Evolutionary conservation across 192 early-diverging fungal species (phyloP), one percentile per base, ranked within the genome.

Genomic region (Gamsiella multidivaricata): DNA sequence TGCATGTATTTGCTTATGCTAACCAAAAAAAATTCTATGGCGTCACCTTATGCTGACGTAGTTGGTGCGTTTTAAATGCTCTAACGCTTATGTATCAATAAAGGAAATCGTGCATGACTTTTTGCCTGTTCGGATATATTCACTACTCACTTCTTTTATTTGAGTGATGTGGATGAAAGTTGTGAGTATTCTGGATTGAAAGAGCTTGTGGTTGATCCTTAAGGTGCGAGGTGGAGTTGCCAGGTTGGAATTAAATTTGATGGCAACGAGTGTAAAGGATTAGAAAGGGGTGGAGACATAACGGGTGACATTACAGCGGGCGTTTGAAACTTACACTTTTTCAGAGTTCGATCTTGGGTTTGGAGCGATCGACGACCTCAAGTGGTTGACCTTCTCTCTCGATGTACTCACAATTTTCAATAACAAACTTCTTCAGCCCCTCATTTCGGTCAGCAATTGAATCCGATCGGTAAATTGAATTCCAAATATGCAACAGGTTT

Each of bases 321-420:
- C 53, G 15, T 18, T 54, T 54, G 6, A 54, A 54, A 32, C 53
- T 54, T 32, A 54, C 53, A 45, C 39, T 42, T 59, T 61, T 36
- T 61, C 59, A 61, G 43, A 61, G 59, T 45, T 61, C 29, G 56
- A 26, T 58, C 56, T 58, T 58, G 34, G 34, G 43, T 5, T 61
- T 61, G 45, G 59, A 49, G 46, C 58, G 58, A 42, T 60, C 26
- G 28, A 60, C 58, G 25, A 60, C 43, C 42, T 60, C 58, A 45
- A 60, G 11, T 60, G 58, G 58, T 43, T 43, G 58, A 23, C 58
- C 58, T 22, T 60, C 58, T 60, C 58, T 60, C 42, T 60, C 42
- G 18, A 61, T 61, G 59, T 32, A 47, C 43, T 61, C 39, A 41
- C 59, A 61, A 61, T 61, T 49, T 18, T 61, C 32, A 34, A 61